A percentile compares a stretch with the other conserved stretches of the same genome.
Evolutionary conservation across 2,329 filamentous ascomycete species (phyloP).

Genomic region (Pseudocercospora musae): DNA sequence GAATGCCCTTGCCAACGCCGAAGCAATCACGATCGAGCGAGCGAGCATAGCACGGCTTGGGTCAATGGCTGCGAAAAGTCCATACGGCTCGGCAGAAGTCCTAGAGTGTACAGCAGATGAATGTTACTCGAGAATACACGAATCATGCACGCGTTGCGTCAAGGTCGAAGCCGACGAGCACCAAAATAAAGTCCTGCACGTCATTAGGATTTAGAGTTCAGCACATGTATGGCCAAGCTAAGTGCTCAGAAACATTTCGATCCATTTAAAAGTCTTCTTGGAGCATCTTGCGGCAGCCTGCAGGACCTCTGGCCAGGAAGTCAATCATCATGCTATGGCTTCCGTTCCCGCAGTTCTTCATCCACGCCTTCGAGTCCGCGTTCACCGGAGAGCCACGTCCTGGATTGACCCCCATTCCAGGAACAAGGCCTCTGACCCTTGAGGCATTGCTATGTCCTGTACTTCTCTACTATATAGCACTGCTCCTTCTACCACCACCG

Average conservation of each 20-base stretch:
- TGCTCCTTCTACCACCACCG: constrained; percentile 42
- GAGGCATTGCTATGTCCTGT: constrained; percentile 41
- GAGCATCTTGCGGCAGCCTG: not conserved
- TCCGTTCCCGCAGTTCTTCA: constrained; percentile 21
- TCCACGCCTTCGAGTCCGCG: constrained; percentile 21
- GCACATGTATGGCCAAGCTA: not conserved
- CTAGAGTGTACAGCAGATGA: not conserved
- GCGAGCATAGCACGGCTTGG: too few species aligned
- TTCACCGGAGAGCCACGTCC: constrained; percentile 34
- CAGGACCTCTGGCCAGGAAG: not conserved
- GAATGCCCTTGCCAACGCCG: too few species aligned
- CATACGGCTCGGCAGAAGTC: too few species aligned
- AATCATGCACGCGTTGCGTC: not conserved
- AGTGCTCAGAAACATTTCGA: not conserved
- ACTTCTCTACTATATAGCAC: constrained; percentile 42
- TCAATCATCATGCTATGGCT: constrained; percentile 4
- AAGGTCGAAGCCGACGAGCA: not conserved
- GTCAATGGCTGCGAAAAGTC: too few species aligned
- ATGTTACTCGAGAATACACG: not conserved
- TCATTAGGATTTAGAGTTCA: not conserved
- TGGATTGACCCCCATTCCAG: constrained; percentile 42
- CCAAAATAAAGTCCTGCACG: not conserved
- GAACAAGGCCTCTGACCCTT: constrained; percentile 40
- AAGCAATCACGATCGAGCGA: too few species aligned
- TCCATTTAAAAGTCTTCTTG: not conserved